phyloP scores from a whole-genome alignment of 345 rosid species.

The Moricandia arvensis region DNA sequence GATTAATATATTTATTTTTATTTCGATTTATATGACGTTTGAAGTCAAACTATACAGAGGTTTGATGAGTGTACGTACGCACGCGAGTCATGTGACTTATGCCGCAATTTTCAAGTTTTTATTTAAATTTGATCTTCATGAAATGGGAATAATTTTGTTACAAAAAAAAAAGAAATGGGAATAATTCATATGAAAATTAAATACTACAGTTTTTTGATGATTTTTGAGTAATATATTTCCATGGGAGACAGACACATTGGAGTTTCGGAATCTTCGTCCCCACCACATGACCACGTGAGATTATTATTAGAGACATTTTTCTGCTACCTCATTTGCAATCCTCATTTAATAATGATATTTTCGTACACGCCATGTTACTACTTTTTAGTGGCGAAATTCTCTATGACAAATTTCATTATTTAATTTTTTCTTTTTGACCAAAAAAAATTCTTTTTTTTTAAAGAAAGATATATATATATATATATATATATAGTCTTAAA shows the following conservation, averaged over 20 bases:
- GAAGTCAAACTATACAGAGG: constrained; percentile 10
- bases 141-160: neutral
- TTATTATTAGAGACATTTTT: neutral
- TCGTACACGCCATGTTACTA: constrained; percentile 10
- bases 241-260: constrained; percentile 15
- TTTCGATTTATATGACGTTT: constrained; percentile 13
- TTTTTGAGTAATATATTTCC: neutral
- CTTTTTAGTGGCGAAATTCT: neutral
- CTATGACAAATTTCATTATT: neutral
- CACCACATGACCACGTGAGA: constrained; percentile 39
- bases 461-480: no score
- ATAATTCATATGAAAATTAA: neutral
- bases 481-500: no score
- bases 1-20: constrained; percentile 3
- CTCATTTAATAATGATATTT: neutral
- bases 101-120: neutral
- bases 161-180: neutral
- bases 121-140: neutral
- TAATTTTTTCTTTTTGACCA: no score
- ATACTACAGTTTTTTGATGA: neutral
- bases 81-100: constrained; percentile 27
- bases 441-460: no score
- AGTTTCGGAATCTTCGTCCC: constrained; percentile 7
- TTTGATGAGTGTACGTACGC: constrained; percentile 11
- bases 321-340: constrained; percentile 22